phyloP scores from a whole-genome alignment of 495 filamentous ascomycete species.

The Daldinia vernicosa region DNA sequence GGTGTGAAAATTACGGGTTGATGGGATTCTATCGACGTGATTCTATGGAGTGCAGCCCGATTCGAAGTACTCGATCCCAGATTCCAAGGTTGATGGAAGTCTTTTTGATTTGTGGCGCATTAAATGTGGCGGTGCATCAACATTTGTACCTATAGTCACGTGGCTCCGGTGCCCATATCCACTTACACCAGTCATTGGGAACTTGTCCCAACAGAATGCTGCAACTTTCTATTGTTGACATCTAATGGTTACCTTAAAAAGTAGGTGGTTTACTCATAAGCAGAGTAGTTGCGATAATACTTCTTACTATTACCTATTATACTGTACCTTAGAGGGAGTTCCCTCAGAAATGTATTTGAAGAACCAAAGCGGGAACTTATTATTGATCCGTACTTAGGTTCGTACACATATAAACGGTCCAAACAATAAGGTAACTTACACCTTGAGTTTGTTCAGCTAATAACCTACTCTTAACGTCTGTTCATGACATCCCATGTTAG shows the following conservation, averaged over 20 bases:
- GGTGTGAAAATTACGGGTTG: neutral
- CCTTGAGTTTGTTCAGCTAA: neutral
- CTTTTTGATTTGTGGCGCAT: conserved; percentile 17
- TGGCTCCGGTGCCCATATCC: neutral
- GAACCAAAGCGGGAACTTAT: too few species aligned
- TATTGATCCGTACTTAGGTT: too few species aligned
- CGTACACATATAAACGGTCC: neutral
- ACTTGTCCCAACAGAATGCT: neutral
- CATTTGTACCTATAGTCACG: neutral
- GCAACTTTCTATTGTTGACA: neutral
- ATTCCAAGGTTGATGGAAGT: conserved; percentile 1
- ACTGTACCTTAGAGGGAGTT: neutral
- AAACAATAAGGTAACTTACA: neutral
- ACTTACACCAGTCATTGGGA: neutral
- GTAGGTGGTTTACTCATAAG: neutral
- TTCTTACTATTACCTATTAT: neutral
- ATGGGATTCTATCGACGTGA: neutral
- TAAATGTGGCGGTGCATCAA: neutral
- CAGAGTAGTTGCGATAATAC: neutral
- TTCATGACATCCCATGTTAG: neutral
- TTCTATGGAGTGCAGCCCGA: conserved; percentile 10
- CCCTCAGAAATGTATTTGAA: neutral
- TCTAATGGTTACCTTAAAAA: too few species aligned
- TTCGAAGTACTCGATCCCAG: neutral
- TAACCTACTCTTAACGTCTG: neutral